phyloP scores from a whole-genome alignment of 148 eudicot species.

The Rhododendron kiyosumense region DNA sequence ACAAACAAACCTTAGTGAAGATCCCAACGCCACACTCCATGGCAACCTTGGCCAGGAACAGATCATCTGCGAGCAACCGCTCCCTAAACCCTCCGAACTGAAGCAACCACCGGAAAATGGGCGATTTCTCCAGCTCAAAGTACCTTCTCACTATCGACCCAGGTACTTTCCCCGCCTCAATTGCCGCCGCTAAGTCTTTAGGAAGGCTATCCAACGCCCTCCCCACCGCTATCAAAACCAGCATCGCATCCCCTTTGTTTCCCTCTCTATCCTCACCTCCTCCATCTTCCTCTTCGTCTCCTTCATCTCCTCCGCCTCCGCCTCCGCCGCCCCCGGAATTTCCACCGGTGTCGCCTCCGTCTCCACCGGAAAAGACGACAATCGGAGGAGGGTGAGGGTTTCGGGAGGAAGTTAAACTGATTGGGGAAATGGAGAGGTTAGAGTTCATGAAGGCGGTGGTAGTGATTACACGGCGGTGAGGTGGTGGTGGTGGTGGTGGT shows the following conservation, averaged over 20 bases:
- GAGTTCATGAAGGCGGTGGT: neutral
- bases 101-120: constrained; percentile 61
- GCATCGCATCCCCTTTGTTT: constrained; percentile 46
- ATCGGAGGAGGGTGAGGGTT: constrained; percentile 13
- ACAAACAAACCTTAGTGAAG: constrained; percentile 66
- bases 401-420: constrained; percentile 14
- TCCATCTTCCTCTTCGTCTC: constrained; percentile 17
- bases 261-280: constrained; percentile 43
- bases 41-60: constrained; percentile 70
- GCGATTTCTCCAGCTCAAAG: constrained; percentile 60
- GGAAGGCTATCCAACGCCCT: constrained; percentile 57
- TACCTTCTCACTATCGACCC: constrained; percentile 41
- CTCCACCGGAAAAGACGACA: constrained; percentile 17
- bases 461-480: neutral
- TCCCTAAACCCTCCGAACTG: constrained; percentile 77
- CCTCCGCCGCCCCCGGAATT: constrained; percentile 20
- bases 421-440: constrained; percentile 7
- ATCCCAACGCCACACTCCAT: constrained; percentile 92
- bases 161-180: constrained; percentile 52
- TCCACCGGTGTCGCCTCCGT: constrained; percentile 12
- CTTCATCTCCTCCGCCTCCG: constrained; percentile 16
- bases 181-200: constrained; percentile 52
- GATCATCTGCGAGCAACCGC: constrained; percentile 78
- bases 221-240: constrained; percentile 40
- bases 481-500: constrained; percentile 1